Base-by-base conservation (phyloP, 139 green algal species). In the Chlamydomonas urium region DNA sequence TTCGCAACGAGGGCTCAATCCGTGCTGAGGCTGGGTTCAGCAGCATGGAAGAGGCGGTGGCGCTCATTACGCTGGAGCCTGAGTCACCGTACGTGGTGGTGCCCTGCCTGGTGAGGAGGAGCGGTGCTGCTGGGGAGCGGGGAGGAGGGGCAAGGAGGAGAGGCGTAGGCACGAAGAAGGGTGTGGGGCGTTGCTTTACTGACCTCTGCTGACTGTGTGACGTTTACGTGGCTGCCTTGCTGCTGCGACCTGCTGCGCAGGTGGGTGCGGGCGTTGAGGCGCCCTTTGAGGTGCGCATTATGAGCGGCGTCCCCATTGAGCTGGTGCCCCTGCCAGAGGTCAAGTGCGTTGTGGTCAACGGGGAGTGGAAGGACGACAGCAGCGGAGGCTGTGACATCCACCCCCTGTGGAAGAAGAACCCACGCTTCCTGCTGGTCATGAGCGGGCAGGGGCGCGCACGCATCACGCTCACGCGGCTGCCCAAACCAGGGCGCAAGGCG, bases 391-490 rank as follows among this genome's bases (percentile, higher is more conserved):
- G 79, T 70, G 74, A 83, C 69, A 45, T 86, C 32, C 71, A 83
- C 58, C 76, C 77, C 32, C 48, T 76, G 29, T 88, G 83, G 83
- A 75, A 78, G 36, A 66, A 77, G 57, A 88, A 88, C 72, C 83
- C 83, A 1, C 77, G 73, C 36, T 84, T 65, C 69, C 72, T 81
- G 67, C 48, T 88, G 28, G 3, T 58, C 17, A 71, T 83, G n/a
- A 65, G 19, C 21, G 66, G 29, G 26, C 21, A 26, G n/a, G n/a
- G n/a, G n/a, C n/a, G n/a, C n/a, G n/a, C n/a, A n/a, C n/a, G 75
- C 38, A 48, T 84, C 48, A 79, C 60, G 4, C 47, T 84, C 29
- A 72, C 56, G 23, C 69, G 70, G 6, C 0, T 47, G 23, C 53
- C 53, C 34, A 35, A 47, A 56, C 38, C 35, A 45, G 29, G 17